Evolutionary conservation across 176 grass and related monocot species (phyloP), one percentile per base, ranked within the genome.

Genomic region (Zizania latifolia): DNA sequence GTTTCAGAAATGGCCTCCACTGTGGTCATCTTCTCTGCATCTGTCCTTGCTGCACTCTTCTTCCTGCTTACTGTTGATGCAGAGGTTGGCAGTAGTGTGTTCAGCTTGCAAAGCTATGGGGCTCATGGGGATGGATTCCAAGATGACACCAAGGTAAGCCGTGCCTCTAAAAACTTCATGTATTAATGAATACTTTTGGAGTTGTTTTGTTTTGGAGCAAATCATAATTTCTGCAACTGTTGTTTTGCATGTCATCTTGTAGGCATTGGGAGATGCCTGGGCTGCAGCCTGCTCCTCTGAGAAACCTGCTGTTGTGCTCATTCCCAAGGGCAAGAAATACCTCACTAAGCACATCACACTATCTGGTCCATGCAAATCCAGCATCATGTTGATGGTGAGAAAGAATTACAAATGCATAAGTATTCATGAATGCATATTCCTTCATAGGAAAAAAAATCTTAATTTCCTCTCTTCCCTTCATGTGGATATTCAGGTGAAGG

Each of bases 231-330:
- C 48, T 2, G 1, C n/a, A 21, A 51, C 7, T 21, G 17, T 24
- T 12, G 41, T 70, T 77, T 19, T 74, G 31, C 48, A 1, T 51
- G 48, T 51, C 5, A 51, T 6, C 1, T 51, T 21, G 6, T 21
- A 93, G 91, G 83, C 88, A 82, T 84, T 89, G 68, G 32, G 8
- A 28, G 38, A 77, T 61, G 72, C 77, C 5, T 95, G 88, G 89
- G 29, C 44, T 33, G 58, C 43, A 44, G 83, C 55, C 22, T 96
- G 92, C 60, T 87, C 89, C 55, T 96, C 89, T 62, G 73, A 68
- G 17, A 35, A 62, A 37, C 46, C 83, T 21, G 72, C 74, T 19
- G 36, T 36, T 72, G 6, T 96, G 65, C 32, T 87, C 60, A 68
- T 92, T 1, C 77, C 89, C 10, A 60, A 65, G 19, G 78, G 55